Evolutionary conservation across 495 filamentous ascomycete genomes (phyloP).

Genomic region (Melanomma pulvis-pyrius): DNA sequence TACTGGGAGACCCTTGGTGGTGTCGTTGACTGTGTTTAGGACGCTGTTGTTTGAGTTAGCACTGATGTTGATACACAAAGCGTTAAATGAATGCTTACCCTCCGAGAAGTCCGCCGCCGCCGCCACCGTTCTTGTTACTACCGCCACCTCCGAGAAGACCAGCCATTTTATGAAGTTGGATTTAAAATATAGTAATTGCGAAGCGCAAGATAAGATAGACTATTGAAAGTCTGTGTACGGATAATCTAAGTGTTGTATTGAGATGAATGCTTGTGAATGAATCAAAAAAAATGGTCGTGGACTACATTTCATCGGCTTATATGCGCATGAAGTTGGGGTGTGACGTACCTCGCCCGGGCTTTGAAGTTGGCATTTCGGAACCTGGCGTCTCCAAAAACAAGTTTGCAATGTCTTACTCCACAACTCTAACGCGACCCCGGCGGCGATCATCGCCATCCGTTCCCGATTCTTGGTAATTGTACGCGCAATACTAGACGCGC

Average conservation of each 20-base stretch:
- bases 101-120: slow-evolving; percentile 23
- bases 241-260: not conserved
- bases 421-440: too few species aligned
- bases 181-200: not conserved
- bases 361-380: not conserved
- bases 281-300: not conserved
- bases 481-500: not conserved
- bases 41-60: slow-evolving; percentile 1
- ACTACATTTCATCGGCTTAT: not conserved
- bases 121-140: slow-evolving; percentile 4
- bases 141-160: slow-evolving; percentile 33
- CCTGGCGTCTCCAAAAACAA: not conserved
- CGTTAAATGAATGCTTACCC: slow-evolving; percentile 10
- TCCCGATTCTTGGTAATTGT: not conserved
- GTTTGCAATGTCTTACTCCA: too few species aligned
- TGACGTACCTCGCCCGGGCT: not conserved
- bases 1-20: slow-evolving; percentile 25
- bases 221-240: not conserved
- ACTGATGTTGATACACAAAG: not conserved
- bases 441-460: not conserved
- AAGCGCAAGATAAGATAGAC: not conserved
- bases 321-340: not conserved
- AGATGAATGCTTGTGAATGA: not conserved
- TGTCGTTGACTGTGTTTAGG: slow-evolving; percentile 22
- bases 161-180: slow-evolving; percentile 10